Evolutionary conservation across 192 early-diverging fungal genomes (phyloP).

Genomic region (Coemansia sp.): DNA sequence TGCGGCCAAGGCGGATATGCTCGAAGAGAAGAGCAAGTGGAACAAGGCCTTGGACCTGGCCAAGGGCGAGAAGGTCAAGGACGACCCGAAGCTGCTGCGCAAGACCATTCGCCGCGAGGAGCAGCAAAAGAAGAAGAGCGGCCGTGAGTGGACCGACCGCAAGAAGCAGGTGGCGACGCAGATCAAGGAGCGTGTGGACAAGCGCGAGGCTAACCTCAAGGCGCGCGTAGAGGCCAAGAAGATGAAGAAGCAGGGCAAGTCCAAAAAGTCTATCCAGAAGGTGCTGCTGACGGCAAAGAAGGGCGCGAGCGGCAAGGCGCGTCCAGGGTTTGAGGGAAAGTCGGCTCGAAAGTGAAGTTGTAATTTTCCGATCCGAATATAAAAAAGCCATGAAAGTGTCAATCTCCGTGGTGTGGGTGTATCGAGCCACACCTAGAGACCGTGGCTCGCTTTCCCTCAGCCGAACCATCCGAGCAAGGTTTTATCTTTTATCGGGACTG

Average conservation of each 20-base stretch:
- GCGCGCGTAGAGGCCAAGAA: slow-evolving; percentile 73
- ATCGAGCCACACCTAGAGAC: too few relatives aligned
- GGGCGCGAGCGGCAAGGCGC: slow-evolving; percentile 21
- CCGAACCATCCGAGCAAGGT: too few relatives aligned
- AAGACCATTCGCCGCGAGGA: slow-evolving; percentile 85
- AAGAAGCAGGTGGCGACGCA: slow-evolving; percentile 59
- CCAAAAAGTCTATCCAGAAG: slow-evolving; percentile 58
- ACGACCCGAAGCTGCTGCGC: slow-evolving; percentile 84
- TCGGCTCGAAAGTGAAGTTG: slow-evolving; percentile 14
- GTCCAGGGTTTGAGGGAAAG: slow-evolving; percentile 51
- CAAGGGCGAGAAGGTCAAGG: slow-evolving; percentile 87
- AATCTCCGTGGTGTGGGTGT: too few relatives aligned
- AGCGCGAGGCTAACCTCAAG: slow-evolving; percentile 83
- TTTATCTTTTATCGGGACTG: too few relatives aligned
- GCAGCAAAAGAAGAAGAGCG: slow-evolving; percentile 79
- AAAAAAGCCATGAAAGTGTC: too few relatives aligned
- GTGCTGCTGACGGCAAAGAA: slow-evolving; percentile 27
- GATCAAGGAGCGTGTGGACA: slow-evolving; percentile 68
- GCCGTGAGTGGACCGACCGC: slow-evolving; percentile 78
- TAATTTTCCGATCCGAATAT: too few relatives aligned
- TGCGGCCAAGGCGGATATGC: slow-evolving; percentile 58
- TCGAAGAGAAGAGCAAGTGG: slow-evolving; percentile 81
- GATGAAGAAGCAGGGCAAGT: slow-evolving; percentile 62
- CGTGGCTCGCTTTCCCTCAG: too few relatives aligned
- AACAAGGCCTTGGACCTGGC: slow-evolving; percentile 73